A percentile compares a stretch with the other conserved stretches of the same genome.
phyloP scores from a whole-genome alignment of 2,329 filamentous ascomycete species.

The Paecilomyces sp. region DNA sequence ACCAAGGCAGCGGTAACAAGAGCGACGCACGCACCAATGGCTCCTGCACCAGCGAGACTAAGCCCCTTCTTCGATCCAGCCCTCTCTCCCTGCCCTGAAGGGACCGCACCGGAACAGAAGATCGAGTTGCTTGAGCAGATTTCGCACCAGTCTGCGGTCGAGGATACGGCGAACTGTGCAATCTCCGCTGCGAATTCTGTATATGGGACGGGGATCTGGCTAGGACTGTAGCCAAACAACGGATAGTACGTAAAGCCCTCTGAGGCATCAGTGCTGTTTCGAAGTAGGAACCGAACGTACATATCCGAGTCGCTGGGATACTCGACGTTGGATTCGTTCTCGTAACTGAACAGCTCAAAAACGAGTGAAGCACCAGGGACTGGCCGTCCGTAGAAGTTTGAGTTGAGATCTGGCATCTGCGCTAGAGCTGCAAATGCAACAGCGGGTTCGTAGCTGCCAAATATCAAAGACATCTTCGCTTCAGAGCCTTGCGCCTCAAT shows the following conservation, averaged over 20 bases:
- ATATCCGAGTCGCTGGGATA: slow-evolving; percentile 41
- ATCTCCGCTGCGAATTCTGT: slow-evolving; percentile 44
- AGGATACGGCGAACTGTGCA: slow-evolving; percentile 34
- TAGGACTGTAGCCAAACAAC: slow-evolving; percentile 44
- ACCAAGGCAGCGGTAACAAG: slow-evolving; percentile 40
- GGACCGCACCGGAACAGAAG: slow-evolving; percentile 45
- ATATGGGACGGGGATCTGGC: slow-evolving; percentile 42
- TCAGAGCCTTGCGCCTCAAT: slow-evolving; percentile 28
- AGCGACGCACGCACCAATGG: slow-evolving; percentile 50
- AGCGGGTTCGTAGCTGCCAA: slow-evolving; percentile 44
- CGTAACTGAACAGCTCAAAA: slow-evolving; percentile 46
- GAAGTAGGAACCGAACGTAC: slow-evolving; percentile 50
- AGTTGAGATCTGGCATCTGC: slow-evolving; percentile 28
- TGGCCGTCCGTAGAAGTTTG: slow-evolving; percentile 44
- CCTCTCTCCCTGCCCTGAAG: neutral
- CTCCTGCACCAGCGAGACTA: slow-evolving; percentile 43
- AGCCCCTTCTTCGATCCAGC: slow-evolving; percentile 18
- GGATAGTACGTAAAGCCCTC: slow-evolving; percentile 36
- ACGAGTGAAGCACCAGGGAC: slow-evolving; percentile 42
- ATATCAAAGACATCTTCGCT: slow-evolving; percentile 41
- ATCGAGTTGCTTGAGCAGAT: slow-evolving; percentile 38
- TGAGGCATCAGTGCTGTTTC: slow-evolving; percentile 44
- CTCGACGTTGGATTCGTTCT: slow-evolving; percentile 19
- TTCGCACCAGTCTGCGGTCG: slow-evolving; percentile 47
- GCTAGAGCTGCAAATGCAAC: slow-evolving; percentile 45